These are phyloP conservation scores for Fusarium zealandicum DNA, from an alignment of 2,329 filamentous ascomycete species.

Conservation along the genomic window DNA sequence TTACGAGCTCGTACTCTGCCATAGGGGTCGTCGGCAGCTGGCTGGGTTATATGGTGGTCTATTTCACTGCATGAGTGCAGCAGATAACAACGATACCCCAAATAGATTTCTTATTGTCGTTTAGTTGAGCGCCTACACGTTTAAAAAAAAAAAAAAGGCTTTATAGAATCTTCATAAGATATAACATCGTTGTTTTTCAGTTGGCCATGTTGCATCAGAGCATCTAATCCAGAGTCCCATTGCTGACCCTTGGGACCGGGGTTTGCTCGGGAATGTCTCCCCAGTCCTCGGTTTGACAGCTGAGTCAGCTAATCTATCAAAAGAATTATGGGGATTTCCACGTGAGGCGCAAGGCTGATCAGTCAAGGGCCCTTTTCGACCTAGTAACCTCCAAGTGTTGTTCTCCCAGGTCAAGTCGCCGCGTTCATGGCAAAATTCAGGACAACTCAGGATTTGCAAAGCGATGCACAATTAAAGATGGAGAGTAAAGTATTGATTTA, in stretches of 20 bases:
- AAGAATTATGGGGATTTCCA: slow-evolving; percentile 39
- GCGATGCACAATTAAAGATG: background rate
- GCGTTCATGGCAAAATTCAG: background rate
- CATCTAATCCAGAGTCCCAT: too few species aligned
- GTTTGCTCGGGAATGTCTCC: slow-evolving; percentile 6
- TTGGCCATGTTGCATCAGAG: too few species aligned
- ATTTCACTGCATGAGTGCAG: slow-evolving; percentile 66
- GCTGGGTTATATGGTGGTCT: slow-evolving; percentile 93
- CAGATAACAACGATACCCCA: slow-evolving; percentile 35
- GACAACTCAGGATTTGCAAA: background rate
- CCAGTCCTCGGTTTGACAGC: background rate
- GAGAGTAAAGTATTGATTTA: background rate
- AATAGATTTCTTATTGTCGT: slow-evolving; percentile 23
- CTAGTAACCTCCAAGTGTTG: slow-evolving; percentile 27
- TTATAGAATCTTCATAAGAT: background rate
- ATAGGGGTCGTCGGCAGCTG: slow-evolving; percentile 96
- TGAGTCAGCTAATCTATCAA: slow-evolving; percentile 37
- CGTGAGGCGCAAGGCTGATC: slow-evolving; percentile 44
- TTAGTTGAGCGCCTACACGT: background rate
- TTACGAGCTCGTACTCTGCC: slow-evolving; percentile 92
- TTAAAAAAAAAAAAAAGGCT: too few species aligned
- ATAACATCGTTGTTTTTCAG: background rate
- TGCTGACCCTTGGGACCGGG: background rate
- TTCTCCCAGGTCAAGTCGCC: background rate
- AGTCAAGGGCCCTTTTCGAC: slow-evolving; percentile 16